Percentiles rank a stretch among this genome's conserved stretches.
Evolutionary conservation across 2,329 filamentous ascomycete species (phyloP).

Genomic region (Xylaria arbuscula): DNA sequence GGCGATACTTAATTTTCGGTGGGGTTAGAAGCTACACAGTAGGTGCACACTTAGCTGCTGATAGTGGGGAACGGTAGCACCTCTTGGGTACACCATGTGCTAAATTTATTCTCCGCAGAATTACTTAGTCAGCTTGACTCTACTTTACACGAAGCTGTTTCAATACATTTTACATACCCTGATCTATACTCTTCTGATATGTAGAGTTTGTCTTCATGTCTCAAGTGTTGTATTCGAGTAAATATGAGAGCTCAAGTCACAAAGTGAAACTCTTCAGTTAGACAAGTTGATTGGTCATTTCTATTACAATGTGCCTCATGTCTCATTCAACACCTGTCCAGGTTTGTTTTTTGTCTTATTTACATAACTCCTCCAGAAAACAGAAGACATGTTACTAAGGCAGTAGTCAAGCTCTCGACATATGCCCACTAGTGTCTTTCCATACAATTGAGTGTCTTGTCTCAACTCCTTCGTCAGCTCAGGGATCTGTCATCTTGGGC

Average conservation of each 20-base stretch:
- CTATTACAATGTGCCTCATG: background rate
- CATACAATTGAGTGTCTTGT: background rate
- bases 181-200: too few relatives aligned
- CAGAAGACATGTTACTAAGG: background rate
- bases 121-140: slow-evolving; percentile 3
- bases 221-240: too few relatives aligned
- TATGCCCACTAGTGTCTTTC: background rate
- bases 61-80: background rate
- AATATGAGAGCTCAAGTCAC: too few relatives aligned
- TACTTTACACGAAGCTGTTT: background rate
- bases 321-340: background rate
- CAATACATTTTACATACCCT: too few relatives aligned
- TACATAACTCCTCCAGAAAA: background rate
- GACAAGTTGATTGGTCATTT: too few relatives aligned
- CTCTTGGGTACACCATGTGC: too few relatives aligned
- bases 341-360: background rate
- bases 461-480: background rate
- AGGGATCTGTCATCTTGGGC: background rate
- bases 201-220: too few relatives aligned
- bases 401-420: background rate
- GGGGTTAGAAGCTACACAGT: slow-evolving; percentile 1
- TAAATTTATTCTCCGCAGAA: background rate
- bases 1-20: slow-evolving; percentile 32
- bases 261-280: too few relatives aligned
- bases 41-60: background rate